Evolutionary conservation across 2,329 filamentous ascomycete species (phyloP).

Genomic region (Chalaropsis thielavioides): DNA sequence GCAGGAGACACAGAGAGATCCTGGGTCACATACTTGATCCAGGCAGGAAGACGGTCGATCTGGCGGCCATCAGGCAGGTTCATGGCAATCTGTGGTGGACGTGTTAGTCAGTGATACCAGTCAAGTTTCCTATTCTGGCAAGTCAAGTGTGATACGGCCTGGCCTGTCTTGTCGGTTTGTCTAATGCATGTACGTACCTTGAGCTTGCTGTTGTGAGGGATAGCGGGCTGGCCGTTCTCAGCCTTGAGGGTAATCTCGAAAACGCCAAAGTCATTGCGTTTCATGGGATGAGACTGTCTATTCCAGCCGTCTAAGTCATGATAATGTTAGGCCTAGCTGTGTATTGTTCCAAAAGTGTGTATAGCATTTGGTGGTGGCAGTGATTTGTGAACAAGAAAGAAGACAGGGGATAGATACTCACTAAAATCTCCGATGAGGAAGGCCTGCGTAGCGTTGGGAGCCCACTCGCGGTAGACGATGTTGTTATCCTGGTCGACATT

Average conservation of each 20-base stretch:
- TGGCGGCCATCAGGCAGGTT: slow-evolving; percentile 63
- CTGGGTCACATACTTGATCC: slow-evolving; percentile 96
- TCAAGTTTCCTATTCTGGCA: background rate
- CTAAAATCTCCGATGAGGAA: slow-evolving; percentile 91
- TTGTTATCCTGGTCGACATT: slow-evolving; percentile 69
- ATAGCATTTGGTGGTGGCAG: background rate
- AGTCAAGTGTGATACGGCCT: background rate
- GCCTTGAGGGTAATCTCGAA: slow-evolving; percentile 71
- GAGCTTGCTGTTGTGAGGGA: slow-evolving; percentile 87
- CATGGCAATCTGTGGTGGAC: slow-evolving; percentile 55
- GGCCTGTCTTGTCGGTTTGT: background rate
- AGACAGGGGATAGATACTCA: slow-evolving; percentile 29
- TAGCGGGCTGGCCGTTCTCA: slow-evolving; percentile 57
- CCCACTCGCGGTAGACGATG: slow-evolving; percentile 91
- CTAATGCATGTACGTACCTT: slow-evolving; percentile 46
- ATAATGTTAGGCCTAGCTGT: slow-evolving; percentile 1
- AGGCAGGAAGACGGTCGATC: slow-evolving; percentile 79
- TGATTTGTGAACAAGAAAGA: background rate
- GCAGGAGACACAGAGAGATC: slow-evolving; percentile 77
- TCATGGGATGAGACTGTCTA: slow-evolving; percentile 70
- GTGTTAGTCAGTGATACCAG: background rate
- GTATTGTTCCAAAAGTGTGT: background rate
- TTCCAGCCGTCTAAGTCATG: slow-evolving; percentile 62
- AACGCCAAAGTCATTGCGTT: slow-evolving; percentile 67
- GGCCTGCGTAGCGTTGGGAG: slow-evolving; percentile 72